Evolutionary conservation across 2,329 filamentous ascomycete genomes (phyloP).

Genomic region (Incumbomyces lentus): DNA sequence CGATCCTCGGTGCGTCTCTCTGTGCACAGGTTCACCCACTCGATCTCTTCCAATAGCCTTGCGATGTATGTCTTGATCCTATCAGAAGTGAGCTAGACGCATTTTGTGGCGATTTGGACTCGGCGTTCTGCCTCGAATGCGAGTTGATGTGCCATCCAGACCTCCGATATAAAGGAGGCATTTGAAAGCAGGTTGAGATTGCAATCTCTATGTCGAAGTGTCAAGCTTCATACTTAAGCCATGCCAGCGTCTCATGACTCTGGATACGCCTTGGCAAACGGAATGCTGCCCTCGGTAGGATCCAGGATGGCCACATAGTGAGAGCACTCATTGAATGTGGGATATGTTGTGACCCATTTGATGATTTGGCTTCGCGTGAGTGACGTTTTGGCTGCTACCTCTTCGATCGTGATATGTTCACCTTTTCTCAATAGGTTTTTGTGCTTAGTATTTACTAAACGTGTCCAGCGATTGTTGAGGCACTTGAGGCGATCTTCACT

Average conservation of each 20-base stretch:
- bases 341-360: conserved; percentile 41
- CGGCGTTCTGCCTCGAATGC: too few species aligned
- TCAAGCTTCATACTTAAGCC: neutral
- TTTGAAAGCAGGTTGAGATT: too few species aligned
- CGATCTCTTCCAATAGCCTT: too few species aligned
- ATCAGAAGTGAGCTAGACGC: too few species aligned
- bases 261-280: conserved; percentile 33
- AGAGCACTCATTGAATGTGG: conserved; percentile 47
- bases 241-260: neutral
- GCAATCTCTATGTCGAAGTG: neutral
- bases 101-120: too few species aligned
- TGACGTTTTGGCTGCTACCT: conserved; percentile 18
- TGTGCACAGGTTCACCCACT: too few species aligned
- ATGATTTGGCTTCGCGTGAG: conserved; percentile 29
- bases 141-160: too few species aligned
- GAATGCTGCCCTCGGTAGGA: conserved; percentile 37
- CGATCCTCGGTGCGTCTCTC: too few species aligned
- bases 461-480: conserved; percentile 14
- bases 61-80: too few species aligned
- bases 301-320: conserved; percentile 52
- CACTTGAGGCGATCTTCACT: conserved; percentile 14
- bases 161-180: too few species aligned
- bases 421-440: conserved; percentile 1
- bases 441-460: conserved; percentile 7
- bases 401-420: conserved; percentile 10